Evolutionary conservation across 345 rosid genomes (phyloP).

Genomic region (Salix purpurea): DNA sequence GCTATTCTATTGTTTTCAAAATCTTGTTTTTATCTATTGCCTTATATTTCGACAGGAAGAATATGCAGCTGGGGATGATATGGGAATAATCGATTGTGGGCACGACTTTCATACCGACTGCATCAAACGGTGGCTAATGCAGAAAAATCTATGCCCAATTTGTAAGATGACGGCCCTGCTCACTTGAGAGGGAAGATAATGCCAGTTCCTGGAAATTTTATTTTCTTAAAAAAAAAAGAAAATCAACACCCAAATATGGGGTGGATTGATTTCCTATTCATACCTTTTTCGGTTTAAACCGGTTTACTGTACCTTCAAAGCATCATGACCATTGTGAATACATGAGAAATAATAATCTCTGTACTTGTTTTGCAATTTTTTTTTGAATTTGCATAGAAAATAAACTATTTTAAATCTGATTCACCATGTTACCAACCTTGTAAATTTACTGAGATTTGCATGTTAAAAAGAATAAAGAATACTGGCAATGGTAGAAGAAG

Average conservation of each 20-base stretch:
- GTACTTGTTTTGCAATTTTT: too few species aligned
- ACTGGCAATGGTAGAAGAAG: too few species aligned
- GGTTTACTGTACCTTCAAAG: background rate
- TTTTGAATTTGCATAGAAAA: too few species aligned
- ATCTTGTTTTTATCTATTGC: background rate
- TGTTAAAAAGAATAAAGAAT: too few species aligned
- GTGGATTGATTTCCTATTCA: slow-evolving; percentile 15
- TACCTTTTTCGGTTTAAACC: slow-evolving; percentile 1
- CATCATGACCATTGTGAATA: slow-evolving; percentile 1
- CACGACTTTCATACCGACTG: slow-evolving; percentile 24
- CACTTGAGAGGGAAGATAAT: slow-evolving; percentile 19
- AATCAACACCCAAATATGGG: slow-evolving; percentile 18
- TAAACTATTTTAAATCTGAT: too few species aligned
- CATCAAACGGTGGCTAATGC: slow-evolving; percentile 22
- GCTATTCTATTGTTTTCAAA: background rate
- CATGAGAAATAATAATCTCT: background rate
- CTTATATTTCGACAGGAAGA: slow-evolving; percentile 17
- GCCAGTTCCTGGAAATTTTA: background rate
- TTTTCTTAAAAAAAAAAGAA: slow-evolving; percentile 13
- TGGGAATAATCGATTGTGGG: slow-evolving; percentile 21
- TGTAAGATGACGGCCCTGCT: slow-evolving; percentile 35
- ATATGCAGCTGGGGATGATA: slow-evolving; percentile 11
- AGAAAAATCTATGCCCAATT: slow-evolving; percentile 23
- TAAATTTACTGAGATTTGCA: too few species aligned
- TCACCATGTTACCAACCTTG: background rate